These are phyloP conservation scores for Plasmodium sp. DNA, from an alignment of 169 alveolate genomes.

Conservation along the genomic window DNA sequence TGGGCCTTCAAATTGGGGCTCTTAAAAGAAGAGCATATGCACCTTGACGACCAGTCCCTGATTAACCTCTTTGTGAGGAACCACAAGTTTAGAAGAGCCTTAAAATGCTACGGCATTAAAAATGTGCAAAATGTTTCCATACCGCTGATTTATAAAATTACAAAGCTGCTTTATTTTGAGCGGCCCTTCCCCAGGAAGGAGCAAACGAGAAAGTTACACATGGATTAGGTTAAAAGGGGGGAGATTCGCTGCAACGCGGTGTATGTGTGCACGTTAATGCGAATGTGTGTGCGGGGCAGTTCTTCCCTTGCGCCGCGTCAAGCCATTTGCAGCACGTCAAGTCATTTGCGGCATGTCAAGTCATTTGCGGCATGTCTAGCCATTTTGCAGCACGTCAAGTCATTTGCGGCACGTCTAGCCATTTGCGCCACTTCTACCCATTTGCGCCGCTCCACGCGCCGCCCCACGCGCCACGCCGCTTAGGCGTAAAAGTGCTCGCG, in stretches of 20 bases:
- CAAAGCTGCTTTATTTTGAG: slow-evolving; percentile 66
- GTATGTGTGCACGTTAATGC: not conserved
- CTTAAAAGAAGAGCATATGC: slow-evolving; percentile 21
- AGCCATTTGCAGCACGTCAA: not conserved
- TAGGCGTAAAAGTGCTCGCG: slow-evolving; percentile 36
- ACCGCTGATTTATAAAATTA: slow-evolving; percentile 61
- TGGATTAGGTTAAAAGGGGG: not conserved
- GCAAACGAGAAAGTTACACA: slow-evolving; percentile 6
- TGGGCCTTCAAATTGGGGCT: slow-evolving; percentile 45
- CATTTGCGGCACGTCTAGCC: not conserved
- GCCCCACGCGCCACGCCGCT: too few species aligned
- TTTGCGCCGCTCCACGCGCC: not conserved
- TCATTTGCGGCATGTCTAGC: not conserved
- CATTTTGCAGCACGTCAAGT: not conserved
- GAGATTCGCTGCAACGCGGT: not conserved
- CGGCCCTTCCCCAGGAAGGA: slow-evolving; percentile 69
- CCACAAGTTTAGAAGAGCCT: slow-evolving; percentile 39
- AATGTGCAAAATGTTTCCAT: slow-evolving; percentile 42
- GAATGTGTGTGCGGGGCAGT: not conserved
- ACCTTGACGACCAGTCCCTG: slow-evolving; percentile 23
- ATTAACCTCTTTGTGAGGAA: slow-evolving; percentile 37
- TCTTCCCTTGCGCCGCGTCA: not conserved
- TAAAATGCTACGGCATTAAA: slow-evolving; percentile 30
- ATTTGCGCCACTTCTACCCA: not conserved
- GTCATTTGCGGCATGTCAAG: not conserved